Evolutionary conservation across 2,329 filamentous ascomycete species (phyloP).

Genomic region (Orbilia ellipsospora): DNA sequence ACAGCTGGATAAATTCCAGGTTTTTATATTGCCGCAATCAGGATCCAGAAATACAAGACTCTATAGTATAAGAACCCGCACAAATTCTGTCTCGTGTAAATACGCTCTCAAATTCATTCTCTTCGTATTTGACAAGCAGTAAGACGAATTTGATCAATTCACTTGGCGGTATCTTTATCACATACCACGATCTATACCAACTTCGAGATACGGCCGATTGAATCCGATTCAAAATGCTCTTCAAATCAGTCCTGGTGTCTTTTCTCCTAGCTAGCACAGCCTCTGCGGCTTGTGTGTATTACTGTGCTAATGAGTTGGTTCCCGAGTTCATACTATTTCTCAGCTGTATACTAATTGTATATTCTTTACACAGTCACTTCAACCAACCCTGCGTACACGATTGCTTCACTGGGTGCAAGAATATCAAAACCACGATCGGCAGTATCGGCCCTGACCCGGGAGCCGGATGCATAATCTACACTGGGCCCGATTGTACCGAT

Average conservation of each 20-base stretch:
- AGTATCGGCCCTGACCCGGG: slow-evolving; percentile 3
- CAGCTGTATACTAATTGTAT: background rate
- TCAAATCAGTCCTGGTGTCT: background rate
- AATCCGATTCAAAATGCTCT: slow-evolving; percentile 8
- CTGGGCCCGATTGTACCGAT: slow-evolving; percentile 1
- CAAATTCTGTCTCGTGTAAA: no score
- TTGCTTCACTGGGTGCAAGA: slow-evolving; percentile 19
- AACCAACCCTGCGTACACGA: slow-evolving; percentile 4
- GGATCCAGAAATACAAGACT: no score
- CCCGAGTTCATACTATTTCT: background rate
- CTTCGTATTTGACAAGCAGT: no score
- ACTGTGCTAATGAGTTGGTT: background rate
- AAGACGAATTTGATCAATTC: no score
- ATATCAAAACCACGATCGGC: background rate
- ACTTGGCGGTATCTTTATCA: no score
- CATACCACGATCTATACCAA: no score
- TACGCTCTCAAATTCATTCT: no score
- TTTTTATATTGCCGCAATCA: no score
- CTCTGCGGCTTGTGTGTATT: slow-evolving; percentile 19
- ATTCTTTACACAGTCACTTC: background rate
- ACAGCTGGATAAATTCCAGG: no score
- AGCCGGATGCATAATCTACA: slow-evolving; percentile 15
- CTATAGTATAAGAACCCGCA: no score
- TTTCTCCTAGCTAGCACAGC: slow-evolving; percentile 4
- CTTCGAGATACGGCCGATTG: background rate